These are phyloP conservation scores for Oryza meyeriana DNA, from an alignment of 176 grass and related monocot genomes.

Conservation along the genomic window DNA sequence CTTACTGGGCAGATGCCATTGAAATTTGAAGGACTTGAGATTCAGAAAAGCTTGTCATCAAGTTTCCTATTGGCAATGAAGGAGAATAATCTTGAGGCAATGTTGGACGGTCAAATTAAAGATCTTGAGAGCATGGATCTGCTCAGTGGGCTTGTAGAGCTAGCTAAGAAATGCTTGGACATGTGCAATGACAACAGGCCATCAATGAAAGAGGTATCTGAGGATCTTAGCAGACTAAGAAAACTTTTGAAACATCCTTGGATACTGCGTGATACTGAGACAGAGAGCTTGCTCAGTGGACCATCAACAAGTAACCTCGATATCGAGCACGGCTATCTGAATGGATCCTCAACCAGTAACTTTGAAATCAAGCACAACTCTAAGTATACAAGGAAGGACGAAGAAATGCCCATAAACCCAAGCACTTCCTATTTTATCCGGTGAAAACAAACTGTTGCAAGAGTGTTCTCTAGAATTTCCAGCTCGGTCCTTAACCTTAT, in stretches of 20 bases:
- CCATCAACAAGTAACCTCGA: neutral
- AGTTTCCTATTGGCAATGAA: conserved; percentile 16
- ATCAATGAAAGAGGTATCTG: conserved; percentile 15
- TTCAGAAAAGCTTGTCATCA: neutral
- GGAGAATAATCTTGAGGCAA: neutral
- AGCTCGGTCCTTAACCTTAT: neutral
- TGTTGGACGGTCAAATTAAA: conserved; percentile 11
- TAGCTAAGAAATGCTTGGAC: conserved; percentile 23
- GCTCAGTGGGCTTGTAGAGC: neutral
- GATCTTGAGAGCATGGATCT: neutral
- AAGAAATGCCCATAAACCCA: neutral
- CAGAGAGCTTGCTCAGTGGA: neutral
- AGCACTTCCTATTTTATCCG: neutral
- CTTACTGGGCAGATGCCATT: neutral
- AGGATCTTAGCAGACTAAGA: conserved; percentile 22
- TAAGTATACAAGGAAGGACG: neutral
- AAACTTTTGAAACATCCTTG: neutral
- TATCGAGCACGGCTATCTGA: no score
- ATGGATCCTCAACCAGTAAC: no score
- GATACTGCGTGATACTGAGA: neutral
- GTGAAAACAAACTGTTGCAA: neutral
- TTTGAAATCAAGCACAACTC: neutral
- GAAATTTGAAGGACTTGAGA: conserved; percentile 6
- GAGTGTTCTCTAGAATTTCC: neutral
- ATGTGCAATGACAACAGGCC: conserved; percentile 4